Evolutionary conservation across 2,329 filamentous ascomycete genomes (phyloP).

Genomic region (Dendryphion nanum): DNA sequence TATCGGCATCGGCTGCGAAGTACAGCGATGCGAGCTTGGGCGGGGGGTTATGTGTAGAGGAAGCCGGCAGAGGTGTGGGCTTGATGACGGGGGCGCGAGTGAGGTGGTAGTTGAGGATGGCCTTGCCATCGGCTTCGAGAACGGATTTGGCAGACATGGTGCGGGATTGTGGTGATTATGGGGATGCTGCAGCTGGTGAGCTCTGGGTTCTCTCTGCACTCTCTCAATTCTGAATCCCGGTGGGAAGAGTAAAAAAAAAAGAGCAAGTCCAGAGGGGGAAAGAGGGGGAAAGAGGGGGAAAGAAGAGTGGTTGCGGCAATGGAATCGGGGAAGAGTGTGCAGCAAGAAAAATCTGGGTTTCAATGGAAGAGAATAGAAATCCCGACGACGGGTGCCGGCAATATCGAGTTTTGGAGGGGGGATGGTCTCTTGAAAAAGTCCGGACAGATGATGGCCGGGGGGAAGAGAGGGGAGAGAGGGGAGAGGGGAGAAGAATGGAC

Average conservation of each 20-base stretch:
- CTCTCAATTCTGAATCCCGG: too few species aligned
- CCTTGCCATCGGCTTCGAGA: conserved; percentile 99
- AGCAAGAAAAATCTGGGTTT: too few species aligned
- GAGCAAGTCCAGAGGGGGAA: background rate
- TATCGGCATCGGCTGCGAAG: conserved; percentile 85
- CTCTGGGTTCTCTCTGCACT: too few species aligned
- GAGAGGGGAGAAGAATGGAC: background rate
- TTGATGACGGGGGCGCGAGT: conserved; percentile 97
- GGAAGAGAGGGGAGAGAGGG: conserved; percentile 18
- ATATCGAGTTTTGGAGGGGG: conserved; percentile 8
- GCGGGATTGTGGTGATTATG: conserved; percentile 17
- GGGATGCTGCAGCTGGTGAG: conserved; percentile 19
- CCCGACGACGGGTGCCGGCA: conserved; percentile 15
- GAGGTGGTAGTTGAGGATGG: conserved; percentile 99
- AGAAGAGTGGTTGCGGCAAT: background rate
- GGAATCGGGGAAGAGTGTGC: too few species aligned
- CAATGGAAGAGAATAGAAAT: too few species aligned
- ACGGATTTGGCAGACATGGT: conserved; percentile 96
- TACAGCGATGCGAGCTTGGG: conserved; percentile 86
- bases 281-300: background rate
- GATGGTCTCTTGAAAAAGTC: conserved; percentile 14
- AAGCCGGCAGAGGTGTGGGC: conserved; percentile 84
- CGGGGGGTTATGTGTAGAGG: conserved; percentile 87
- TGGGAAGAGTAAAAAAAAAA: background rate
- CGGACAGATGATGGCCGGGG: conserved; percentile 15